Base-by-base conservation (phyloP, 2,329 filamentous ascomycete genomes). In the Colletotrichum eleusines region DNA sequence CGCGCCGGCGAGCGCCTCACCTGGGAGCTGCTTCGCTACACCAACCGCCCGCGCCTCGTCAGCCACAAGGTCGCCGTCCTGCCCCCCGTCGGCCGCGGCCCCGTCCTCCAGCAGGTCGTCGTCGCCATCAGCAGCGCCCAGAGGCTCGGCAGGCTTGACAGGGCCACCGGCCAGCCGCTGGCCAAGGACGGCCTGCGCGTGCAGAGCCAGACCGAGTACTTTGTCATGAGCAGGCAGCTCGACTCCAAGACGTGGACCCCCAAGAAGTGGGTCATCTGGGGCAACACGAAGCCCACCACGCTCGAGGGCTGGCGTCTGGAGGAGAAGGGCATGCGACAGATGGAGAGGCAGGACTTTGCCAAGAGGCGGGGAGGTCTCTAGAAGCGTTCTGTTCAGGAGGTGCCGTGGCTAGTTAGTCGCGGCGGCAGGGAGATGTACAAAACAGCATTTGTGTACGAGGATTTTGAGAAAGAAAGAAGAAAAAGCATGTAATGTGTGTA, bases 211-310 rank as follows among this genome's bases (percentile, higher is more conserved):
- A 78, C 85, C 1, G 92, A 94, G 82, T 89, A 93, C 76, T 73
- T 94, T 5, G 90, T 92, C 48, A 74, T 94, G 55, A 88, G 89
- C 76, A 76, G 84, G 35, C 67, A 79, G 38, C 73, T 87, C 53
- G 80, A 85, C 76, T 81, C 80, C 57, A 79, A 76, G 64, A 87
- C 86, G 26, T 87, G 82, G 73, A 77, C 82, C 76, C 78, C 84
- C 66, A 80, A 78, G 35, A 82, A 84, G 2, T 94, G 91, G 91
- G 84, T 83, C 77, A 79, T 93, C 61, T 91, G 90, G 87, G 91
- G 91, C 18, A 91, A 88, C 26, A 81, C 88, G 38, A 78, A 85
- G 51, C 85, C 88, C 74, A 89, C 86, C 16, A 86, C 84, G 1
- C 76, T 86, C 2, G 81, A 87, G 72, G 73, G 69, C 6, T 84